Conservation (phyloP, 805 yeast species). For the Saturnispora dispora region DNA sequence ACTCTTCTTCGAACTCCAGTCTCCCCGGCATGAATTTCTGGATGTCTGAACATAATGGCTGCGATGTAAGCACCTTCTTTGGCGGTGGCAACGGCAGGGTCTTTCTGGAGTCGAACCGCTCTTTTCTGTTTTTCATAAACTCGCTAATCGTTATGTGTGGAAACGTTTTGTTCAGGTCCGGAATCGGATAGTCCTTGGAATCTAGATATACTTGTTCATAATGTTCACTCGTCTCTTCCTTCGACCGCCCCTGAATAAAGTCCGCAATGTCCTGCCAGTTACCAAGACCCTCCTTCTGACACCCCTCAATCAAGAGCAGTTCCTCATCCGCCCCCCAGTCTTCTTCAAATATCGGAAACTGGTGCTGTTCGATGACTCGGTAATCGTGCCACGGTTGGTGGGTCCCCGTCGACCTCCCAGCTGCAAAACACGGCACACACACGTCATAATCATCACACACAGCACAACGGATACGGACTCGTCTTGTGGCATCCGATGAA, state of each 20-base stretch:
- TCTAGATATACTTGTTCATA: slow-evolving; percentile 64
- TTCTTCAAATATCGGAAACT: slow-evolving; percentile 80
- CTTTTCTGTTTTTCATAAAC: slow-evolving; percentile 58
- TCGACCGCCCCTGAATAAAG: slow-evolving; percentile 84
- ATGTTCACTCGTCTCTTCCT: slow-evolving; percentile 85
- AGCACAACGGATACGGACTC: slow-evolving; percentile 88
- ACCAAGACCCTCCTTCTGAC: slow-evolving; percentile 86
- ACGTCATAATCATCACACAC: slow-evolving; percentile 87
- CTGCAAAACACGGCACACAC: slow-evolving; percentile 96
- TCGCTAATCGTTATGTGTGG: slow-evolving; percentile 52
- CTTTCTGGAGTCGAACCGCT: slow-evolving; percentile 62
- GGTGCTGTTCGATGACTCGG: slow-evolving; percentile 84
- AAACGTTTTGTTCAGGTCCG: slow-evolving; percentile 71
- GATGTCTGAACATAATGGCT: slow-evolving; percentile 92
- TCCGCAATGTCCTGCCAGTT: slow-evolving; percentile 98
- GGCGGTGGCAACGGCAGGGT: slow-evolving; percentile 77
- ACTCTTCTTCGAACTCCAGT: slow-evolving; percentile 91
- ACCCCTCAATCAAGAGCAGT: slow-evolving; percentile 75
- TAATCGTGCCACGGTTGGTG: slow-evolving; percentile 96
- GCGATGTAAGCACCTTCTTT: slow-evolving; percentile 81
- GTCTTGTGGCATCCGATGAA: slow-evolving; percentile 88
- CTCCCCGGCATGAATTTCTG: slow-evolving; percentile 99
- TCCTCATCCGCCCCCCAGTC: slow-evolving; percentile 99
- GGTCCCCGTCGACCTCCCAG: slow-evolving; percentile 68
- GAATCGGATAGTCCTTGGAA: slow-evolving; percentile 74